phyloP scores from a whole-genome alignment of 2,329 filamentous ascomycete species.

The Penicillium sp. region DNA sequence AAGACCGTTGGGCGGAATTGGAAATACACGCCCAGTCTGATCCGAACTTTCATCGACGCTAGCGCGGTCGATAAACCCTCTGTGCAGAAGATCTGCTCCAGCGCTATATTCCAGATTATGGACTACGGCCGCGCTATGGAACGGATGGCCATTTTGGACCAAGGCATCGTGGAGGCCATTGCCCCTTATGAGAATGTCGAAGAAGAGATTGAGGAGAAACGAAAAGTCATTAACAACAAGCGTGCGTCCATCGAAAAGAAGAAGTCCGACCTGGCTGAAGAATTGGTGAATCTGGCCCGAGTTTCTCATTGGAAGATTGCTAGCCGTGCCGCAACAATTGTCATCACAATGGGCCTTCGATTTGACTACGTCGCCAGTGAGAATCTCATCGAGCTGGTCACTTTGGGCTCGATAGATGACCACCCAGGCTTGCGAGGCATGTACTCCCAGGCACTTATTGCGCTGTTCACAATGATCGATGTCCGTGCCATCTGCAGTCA shows the following conservation, averaged over 20 bases:
- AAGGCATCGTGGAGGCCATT: conserved; percentile 67
- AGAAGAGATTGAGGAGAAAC: conserved; percentile 56
- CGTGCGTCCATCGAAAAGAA: conserved; percentile 75
- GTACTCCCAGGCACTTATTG: conserved; percentile 76
- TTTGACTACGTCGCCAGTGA: conserved; percentile 82
- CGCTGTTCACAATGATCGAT: conserved; percentile 80
- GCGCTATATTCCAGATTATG: conserved; percentile 78
- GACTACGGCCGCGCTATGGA: conserved; percentile 90
- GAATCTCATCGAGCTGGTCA: conserved; percentile 78
- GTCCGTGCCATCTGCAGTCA: conserved; percentile 82
- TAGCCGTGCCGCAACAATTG: conserved; percentile 81
- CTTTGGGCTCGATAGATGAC: conserved; percentile 78
- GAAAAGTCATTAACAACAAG: conserved; percentile 71
- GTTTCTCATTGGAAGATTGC: conserved; percentile 96
- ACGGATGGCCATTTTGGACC: conserved; percentile 77
- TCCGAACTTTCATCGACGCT: conserved; percentile 85
- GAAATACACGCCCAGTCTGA: conserved; percentile 87
- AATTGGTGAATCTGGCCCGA: conserved; percentile 73
- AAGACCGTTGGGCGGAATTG: conserved; percentile 89
- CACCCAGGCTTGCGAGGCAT: conserved; percentile 81
- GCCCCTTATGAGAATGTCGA: conserved; percentile 65
- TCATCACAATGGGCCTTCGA: conserved; percentile 84
- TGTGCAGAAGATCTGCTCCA: conserved; percentile 82
- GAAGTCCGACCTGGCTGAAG: conserved; percentile 75
- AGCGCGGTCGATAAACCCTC: conserved; percentile 90